Percentiles rank a stretch among this genome's conserved stretches.
Evolutionary conservation across 2,329 filamentous ascomycete genomes (phyloP).

Genomic region (Calonectria multiphialidica): DNA sequence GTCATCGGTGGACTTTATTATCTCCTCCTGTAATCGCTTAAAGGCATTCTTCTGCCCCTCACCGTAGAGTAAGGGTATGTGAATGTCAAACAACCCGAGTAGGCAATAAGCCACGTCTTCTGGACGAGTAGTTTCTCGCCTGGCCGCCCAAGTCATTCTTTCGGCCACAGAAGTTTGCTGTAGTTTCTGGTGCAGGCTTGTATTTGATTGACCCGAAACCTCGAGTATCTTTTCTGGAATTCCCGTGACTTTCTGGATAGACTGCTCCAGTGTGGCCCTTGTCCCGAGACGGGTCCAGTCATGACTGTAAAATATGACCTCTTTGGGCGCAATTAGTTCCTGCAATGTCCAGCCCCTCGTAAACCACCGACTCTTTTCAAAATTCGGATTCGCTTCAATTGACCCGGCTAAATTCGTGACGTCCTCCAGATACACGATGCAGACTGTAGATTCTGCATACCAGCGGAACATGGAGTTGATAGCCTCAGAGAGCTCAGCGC

Average conservation of each 20-base stretch:
- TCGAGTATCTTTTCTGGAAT: constrained; percentile 35
- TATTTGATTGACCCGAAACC: constrained; percentile 21
- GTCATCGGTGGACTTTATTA: constrained; percentile 44
- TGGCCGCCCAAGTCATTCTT: constrained; percentile 47
- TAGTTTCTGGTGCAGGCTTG: constrained; percentile 15
- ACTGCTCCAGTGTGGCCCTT: constrained; percentile 31
- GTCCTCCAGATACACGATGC: constrained; percentile 43
- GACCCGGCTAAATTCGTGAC: constrained; percentile 19
- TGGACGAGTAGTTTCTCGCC: constrained; percentile 42
- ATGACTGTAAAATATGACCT: constrained; percentile 40
- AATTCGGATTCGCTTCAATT: background rate
- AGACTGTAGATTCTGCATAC: constrained; percentile 44
- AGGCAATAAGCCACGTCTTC: constrained; percentile 50
- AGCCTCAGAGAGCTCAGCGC: constrained; percentile 47
- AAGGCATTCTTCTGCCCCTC: constrained; percentile 46
- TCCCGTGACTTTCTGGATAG: constrained; percentile 33
- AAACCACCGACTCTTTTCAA: constrained; percentile 41
- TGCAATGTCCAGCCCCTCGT: constrained; percentile 46
- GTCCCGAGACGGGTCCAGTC: constrained; percentile 37
- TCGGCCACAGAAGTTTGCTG: constrained; percentile 39
- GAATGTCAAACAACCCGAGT: constrained; percentile 48
- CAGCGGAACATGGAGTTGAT: constrained; percentile 51
- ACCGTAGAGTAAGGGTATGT: constrained; percentile 50
- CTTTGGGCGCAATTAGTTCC: constrained; percentile 44
- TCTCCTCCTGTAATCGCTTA: constrained; percentile 44